Conservation (phyloP, 768 basidiomycete species). For the Lactarius hengduanensis region DNA sequence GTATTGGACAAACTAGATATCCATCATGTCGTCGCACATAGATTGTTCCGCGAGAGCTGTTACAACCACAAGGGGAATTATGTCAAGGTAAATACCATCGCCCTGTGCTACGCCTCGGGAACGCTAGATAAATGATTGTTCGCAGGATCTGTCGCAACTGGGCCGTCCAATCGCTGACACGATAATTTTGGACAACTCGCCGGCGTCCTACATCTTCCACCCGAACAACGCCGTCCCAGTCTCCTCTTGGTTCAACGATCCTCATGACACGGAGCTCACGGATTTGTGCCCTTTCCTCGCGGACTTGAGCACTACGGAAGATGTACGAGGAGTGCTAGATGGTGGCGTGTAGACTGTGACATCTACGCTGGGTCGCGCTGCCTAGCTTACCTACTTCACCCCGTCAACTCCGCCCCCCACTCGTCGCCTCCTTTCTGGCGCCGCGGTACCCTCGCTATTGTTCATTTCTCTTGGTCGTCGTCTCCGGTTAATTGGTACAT, state of each 20-base stretch:
- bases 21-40: slow-evolving; percentile 88
- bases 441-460: slow-evolving; percentile 19
- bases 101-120: neutral
- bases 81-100: slow-evolving; percentile 69
- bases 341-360: slow-evolving; percentile 58
- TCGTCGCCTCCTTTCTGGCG: slow-evolving; percentile 2
- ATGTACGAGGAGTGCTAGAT: slow-evolving; percentile 90
- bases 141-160: slow-evolving; percentile 92
- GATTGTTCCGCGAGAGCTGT: slow-evolving; percentile 96
- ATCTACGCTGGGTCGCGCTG: slow-evolving; percentile 5
- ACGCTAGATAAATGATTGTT: neutral
- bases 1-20: slow-evolving; percentile 96
- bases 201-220: slow-evolving; percentile 99
- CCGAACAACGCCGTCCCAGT: slow-evolving; percentile 99
- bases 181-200: slow-evolving; percentile 98
- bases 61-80: slow-evolving; percentile 99
- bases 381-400: neutral
- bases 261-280: slow-evolving; percentile 95
- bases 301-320: slow-evolving; percentile 80
- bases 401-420: neutral
- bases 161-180: slow-evolving; percentile 91
- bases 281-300: slow-evolving; percentile 93
- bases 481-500: slow-evolving; percentile 31
- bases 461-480: slow-evolving; percentile 27
- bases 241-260: slow-evolving; percentile 99